Evolutionary conservation across 164 flowering plant species (phyloP), one percentile per base, ranked within the genome.

Genomic region (Litsea cubeba): DNA sequence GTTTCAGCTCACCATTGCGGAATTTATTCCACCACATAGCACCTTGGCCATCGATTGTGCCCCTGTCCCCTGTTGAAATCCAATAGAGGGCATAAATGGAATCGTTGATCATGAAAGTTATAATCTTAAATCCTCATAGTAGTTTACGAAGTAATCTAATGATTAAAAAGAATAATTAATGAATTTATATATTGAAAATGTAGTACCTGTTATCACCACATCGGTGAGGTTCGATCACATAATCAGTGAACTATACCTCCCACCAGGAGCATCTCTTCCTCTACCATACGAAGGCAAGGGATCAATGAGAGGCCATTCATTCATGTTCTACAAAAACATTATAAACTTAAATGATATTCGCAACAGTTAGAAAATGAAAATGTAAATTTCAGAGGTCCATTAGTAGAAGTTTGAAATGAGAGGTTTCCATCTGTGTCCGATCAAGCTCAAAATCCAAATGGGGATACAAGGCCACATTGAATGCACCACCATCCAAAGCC

Each of bases 11-110:
- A 32, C 74, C 76, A 3, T 73, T 63, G 57, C 76, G 80, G 62
- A 85, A 89, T 62, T 87, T 87, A 62, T 65, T 63, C 97, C 97
- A 91, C 97, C 97, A 91, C 23, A 79, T 57, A 1, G 72, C 75
- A 2, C 97, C 97, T 76, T 88, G 94, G 17, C 97, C 97, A 74
- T 91, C 90, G 24, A 91, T 84, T 2, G 97, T 90, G 57, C 97
- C 97, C 75, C 90, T 89, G 70, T 83, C 81, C 46, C 97, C 94
- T 90, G 35, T 30, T 30, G 83, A 25, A 80, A 78, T 12, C 12
- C 14, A 20, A 26, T 8, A 11, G 7, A 18, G 49, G 20, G 14
- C n/a, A 30, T 5, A 18, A 65, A 26, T 5, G 0, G 15, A 18
- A 12, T 4, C 1, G 60, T 14, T 14, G 60, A 0, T 0, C 20